These are phyloP conservation scores for Metschnikowia reukaufii DNA, from an alignment of 805 yeast genomes.

Conservation along the genomic window DNA sequence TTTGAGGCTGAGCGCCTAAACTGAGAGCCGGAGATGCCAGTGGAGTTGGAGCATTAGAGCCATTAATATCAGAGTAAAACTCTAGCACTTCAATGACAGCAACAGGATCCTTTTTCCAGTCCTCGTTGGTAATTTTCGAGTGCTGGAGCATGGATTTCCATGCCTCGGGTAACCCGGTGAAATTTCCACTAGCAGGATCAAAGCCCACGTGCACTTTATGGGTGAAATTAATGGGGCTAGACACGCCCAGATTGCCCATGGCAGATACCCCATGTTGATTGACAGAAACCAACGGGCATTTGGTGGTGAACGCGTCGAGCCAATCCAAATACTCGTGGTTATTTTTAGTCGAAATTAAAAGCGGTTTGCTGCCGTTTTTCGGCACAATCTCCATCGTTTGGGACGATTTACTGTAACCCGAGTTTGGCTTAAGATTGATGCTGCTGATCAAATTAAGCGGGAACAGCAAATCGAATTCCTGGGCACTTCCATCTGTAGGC, in stretches of 20 bases:
- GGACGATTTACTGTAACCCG: conserved; percentile 37
- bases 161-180: conserved; percentile 57
- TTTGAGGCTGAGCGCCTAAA: conserved; percentile 18
- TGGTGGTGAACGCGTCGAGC: conserved; percentile 84
- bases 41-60: conserved; percentile 39
- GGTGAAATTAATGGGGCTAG: conserved; percentile 91
- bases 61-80: conserved; percentile 50
- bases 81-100: conserved; percentile 63
- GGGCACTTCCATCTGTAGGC: conserved; percentile 34
- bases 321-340: conserved; percentile 82
- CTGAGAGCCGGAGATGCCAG: conserved; percentile 27
- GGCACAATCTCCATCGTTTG: conserved; percentile 79
- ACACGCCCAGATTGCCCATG: conserved; percentile 53
- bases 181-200: conserved; percentile 69
- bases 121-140: conserved; percentile 60
- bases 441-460: conserved; percentile 39
- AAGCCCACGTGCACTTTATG: conserved; percentile 90
- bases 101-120: conserved; percentile 61
- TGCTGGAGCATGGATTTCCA: conserved; percentile 58
- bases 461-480: conserved; percentile 45
- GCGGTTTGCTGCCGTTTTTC: conserved; percentile 53
- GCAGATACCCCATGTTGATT: conserved; percentile 25
- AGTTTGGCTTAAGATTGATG: conserved; percentile 60
- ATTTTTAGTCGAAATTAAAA: conserved; percentile 72
- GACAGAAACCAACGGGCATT: conserved; percentile 60